Percentiles rank a stretch among this genome's conserved stretches.
Evolutionary conservation across 306 rosid species (phyloP).

Genomic region (Begonia peltatifolia): DNA sequence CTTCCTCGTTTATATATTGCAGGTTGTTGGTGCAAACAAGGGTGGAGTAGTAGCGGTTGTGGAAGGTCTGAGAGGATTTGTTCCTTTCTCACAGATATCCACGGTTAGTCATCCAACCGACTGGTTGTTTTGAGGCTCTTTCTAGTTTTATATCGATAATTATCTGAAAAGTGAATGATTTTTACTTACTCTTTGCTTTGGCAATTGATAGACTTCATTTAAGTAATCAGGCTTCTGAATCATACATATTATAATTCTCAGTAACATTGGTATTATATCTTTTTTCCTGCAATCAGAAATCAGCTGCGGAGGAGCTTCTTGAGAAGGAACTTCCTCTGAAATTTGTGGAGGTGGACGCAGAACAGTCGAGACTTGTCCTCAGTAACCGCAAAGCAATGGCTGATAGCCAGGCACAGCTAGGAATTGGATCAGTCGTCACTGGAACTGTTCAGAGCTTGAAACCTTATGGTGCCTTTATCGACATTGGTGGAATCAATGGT

Average conservation of each 20-base stretch:
- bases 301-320: conserved; percentile 76
- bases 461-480: conserved; percentile 94
- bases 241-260: not conserved
- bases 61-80: conserved; percentile 88
- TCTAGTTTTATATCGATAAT: not conserved
- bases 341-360: conserved; percentile 96
- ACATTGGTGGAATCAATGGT: conserved; percentile 95
- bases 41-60: conserved; percentile 94
- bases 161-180: not conserved
- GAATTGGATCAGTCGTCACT: conserved; percentile 91
- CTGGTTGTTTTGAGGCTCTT: conserved; percentile 3
- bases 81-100: conserved; percentile 94
- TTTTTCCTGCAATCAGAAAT: conserved; percentile 29
- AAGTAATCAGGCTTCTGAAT: not conserved
- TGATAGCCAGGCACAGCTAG: conserved; percentile 87
- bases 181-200: not conserved
- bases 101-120: conserved; percentile 45
- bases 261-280: not conserved
- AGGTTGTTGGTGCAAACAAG: conserved; percentile 75
- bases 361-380: conserved; percentile 76
- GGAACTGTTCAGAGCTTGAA: conserved; percentile 88
- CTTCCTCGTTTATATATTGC: conserved; percentile 6
- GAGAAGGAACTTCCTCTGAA: conserved; percentile 78
- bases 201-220: not conserved
- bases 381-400: conserved; percentile 98